phyloP scores from a whole-genome alignment of 2,329 filamentous ascomycete genomes.

The Penicillium sp. region DNA sequence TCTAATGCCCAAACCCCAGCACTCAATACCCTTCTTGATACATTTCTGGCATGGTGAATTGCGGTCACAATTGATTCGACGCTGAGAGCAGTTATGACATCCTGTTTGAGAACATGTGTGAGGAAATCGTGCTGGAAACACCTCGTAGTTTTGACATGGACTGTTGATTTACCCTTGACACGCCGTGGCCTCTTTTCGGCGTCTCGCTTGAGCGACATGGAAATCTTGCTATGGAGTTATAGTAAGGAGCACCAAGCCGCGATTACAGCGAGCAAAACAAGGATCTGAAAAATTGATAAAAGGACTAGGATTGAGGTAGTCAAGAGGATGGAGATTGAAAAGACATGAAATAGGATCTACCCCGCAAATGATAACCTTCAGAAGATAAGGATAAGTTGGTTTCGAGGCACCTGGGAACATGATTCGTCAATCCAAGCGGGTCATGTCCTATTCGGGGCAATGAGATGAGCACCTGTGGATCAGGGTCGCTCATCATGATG shows the following conservation, averaged over 20 bases:
- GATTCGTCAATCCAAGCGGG: not conserved
- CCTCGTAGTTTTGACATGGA: no score
- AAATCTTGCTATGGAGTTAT: not conserved
- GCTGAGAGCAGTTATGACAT: slow-evolving; percentile 17
- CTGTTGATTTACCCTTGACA: not conserved
- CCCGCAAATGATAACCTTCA: not conserved
- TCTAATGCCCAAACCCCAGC: slow-evolving; percentile 9
- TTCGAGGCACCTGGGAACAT: not conserved
- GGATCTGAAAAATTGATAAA: no score
- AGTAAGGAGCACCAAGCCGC: not conserved
- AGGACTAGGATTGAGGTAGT: no score
- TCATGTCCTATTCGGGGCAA: not conserved
- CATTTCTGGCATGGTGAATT: slow-evolving; percentile 12
- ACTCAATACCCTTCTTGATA: slow-evolving; percentile 11
- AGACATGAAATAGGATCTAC: not conserved
- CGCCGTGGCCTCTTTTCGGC: not conserved
- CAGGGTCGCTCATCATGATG: not conserved
- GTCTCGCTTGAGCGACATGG: not conserved
- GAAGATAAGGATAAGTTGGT: not conserved
- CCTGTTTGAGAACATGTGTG: not conserved
- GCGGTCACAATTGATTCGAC: slow-evolving; percentile 17
- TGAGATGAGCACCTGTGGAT: not conserved
- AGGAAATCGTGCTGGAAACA: no score
- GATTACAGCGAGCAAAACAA: no score
- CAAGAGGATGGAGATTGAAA: no score